phyloP scores from a whole-genome alignment of 305 asterid genomes.

The Fraxinus velutina region DNA sequence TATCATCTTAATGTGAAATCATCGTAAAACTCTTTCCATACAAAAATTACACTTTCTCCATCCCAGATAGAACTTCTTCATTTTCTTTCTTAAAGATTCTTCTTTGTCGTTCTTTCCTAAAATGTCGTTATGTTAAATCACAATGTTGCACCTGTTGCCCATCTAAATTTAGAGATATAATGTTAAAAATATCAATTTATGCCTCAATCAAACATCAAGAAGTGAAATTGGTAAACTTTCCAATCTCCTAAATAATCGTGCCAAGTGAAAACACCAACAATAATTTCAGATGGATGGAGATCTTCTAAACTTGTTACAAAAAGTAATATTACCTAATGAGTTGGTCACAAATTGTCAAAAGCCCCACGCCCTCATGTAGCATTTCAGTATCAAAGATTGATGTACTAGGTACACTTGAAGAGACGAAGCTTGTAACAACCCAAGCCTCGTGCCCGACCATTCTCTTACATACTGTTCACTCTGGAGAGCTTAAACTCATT shows the following conservation, averaged over 20 bases:
- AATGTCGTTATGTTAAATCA: background rate
- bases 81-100: background rate
- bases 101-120: background rate
- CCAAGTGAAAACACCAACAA: background rate
- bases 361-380: background rate
- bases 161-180: background rate
- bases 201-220: background rate
- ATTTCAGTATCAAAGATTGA: background rate
- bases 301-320: background rate
- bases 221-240: background rate
- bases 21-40: background rate
- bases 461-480: background rate
- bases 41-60: background rate
- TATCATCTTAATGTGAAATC: background rate
- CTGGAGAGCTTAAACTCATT: background rate
- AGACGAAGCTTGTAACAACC: background rate
- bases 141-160: background rate
- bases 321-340: background rate
- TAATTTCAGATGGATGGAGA: background rate
- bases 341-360: background rate
- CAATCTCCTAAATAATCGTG: background rate
- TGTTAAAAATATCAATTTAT: background rate
- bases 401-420: background rate
- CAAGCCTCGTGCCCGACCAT: background rate
- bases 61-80: background rate